These are phyloP conservation scores for Pilasporangium apinafurcum DNA, from an alignment of 352 stramenopile species.

Conservation along the genomic window DNA sequence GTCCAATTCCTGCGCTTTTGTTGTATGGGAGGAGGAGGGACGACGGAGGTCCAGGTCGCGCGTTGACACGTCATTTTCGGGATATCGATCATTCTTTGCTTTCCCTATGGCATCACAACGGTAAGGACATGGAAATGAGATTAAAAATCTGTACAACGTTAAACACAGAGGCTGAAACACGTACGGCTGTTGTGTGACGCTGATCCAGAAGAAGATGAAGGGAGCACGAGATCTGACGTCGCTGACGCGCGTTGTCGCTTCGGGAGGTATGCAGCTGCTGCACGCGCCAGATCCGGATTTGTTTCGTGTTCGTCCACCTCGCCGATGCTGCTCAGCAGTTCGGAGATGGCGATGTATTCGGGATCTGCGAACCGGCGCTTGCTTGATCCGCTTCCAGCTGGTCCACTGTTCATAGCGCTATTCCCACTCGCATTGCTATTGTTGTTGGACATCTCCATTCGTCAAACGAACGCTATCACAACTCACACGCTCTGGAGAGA, in stretches of 20 bases:
- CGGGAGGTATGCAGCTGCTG: neutral
- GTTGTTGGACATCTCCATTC: no score
- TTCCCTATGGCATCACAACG: neutral
- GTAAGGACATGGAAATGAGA: neutral
- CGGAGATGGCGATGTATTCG: constrained; percentile 59
- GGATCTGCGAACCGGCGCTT: constrained; percentile 36
- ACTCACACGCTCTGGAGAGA: no score
- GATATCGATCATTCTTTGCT: neutral
- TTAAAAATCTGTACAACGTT: no score
- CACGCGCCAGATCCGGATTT: neutral
- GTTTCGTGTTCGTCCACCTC: constrained; percentile 47
- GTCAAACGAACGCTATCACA: no score
- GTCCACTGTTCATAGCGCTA: no score
- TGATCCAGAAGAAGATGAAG: no score
- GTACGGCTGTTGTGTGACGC: no score
- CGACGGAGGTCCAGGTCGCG: neutral
- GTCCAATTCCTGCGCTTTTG: no score
- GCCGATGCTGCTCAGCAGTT: constrained; percentile 56
- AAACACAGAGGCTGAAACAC: no score
- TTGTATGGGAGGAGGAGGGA: no score
- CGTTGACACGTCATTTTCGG: neutral
- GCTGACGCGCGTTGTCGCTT: constrained; percentile 5
- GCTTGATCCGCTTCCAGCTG: no score
- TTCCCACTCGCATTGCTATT: neutral
- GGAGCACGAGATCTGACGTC: no score